phyloP scores from a whole-genome alignment of 2,329 filamentous ascomycete genomes.

The Colletotrichum acutatum region DNA sequence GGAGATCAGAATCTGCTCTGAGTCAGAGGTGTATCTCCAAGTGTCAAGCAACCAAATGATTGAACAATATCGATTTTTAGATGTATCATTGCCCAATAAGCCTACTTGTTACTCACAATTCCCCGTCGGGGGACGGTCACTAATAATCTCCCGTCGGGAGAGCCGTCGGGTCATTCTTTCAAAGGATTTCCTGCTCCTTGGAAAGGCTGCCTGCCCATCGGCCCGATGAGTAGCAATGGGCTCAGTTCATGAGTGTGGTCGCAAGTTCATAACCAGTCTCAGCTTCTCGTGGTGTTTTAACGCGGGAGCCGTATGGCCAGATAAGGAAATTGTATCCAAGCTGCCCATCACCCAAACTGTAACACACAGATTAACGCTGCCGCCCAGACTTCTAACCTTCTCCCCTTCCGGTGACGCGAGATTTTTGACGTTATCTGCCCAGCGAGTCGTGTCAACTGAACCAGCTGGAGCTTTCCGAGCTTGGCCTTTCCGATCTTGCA shows the following conservation, averaged over 20 bases:
- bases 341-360: neutral
- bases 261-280: neutral
- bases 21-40: accelerated
- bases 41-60: neutral
- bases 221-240: accelerated
- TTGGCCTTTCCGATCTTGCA: neutral
- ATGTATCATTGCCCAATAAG: neutral
- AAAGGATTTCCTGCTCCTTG: accelerated
- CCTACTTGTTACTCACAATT: too few species aligned
- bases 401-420: neutral
- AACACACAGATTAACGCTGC: neutral
- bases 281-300: neutral
- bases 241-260: neutral
- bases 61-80: neutral
- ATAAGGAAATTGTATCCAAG: neutral
- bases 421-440: neutral
- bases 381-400: neutral
- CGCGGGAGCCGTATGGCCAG: neutral
- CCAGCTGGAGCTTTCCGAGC: neutral
- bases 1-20: accelerated
- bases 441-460: neutral
- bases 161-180: neutral
- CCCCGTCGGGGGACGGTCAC: too few species aligned
- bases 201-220: neutral
- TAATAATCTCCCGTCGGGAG: too few species aligned